Base-by-base conservation (phyloP, 257 asterid species). In the Penstemon eatonii region DNA sequence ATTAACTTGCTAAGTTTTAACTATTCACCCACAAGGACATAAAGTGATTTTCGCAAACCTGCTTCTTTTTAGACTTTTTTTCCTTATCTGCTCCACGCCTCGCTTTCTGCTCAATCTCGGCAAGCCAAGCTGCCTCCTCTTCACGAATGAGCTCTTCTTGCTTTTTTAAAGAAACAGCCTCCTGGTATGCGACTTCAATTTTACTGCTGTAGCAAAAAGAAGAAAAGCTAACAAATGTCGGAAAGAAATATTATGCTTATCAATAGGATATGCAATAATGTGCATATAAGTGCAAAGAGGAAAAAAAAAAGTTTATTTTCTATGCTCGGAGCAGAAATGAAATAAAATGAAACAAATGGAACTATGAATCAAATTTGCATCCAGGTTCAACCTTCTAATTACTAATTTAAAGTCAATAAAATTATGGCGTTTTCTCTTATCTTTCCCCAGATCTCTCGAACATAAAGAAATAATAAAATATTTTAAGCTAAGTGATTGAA, bases 141-240 rank as follows among this genome's bases (percentile, higher is more conserved):
- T 92, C 97, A 56, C 95, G 94, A 39, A 92, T 89, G 74, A 92
- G 98, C 73, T 92, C 98, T 80, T 92, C 98, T 83, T 89, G 98
- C 82, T 86, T 86, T 86, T 82, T 89, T 38, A 92, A 76, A 78
- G 98, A 77, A 78, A 92, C 92, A 69, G 95, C 95, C 75, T 92
- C 98, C 82, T 92, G 88, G 78, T 89, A 87, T 46, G 96, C 86
- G 67, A 83, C 92, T 78, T 92, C 96, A 74, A 92, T 92, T 76
- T 89, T 92, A 82, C 96, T 87, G 85, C 78, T 49, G 68, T 8
- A 61, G 54, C 56, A 63, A 45, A 58, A 47, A 65, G 33, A 64
- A 39, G 42, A 51, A 66, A 56, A 44, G 54, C 5, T 37, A 66
- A 54, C 18, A 58, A 39, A 4, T 70, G 43, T 36, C 10, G 15